A percentile compares a stretch with the other conserved stretches of the same genome.
Conservation (phyloP, 2,329 filamentous ascomycete species). For the Incumbomyces delicatus region DNA sequence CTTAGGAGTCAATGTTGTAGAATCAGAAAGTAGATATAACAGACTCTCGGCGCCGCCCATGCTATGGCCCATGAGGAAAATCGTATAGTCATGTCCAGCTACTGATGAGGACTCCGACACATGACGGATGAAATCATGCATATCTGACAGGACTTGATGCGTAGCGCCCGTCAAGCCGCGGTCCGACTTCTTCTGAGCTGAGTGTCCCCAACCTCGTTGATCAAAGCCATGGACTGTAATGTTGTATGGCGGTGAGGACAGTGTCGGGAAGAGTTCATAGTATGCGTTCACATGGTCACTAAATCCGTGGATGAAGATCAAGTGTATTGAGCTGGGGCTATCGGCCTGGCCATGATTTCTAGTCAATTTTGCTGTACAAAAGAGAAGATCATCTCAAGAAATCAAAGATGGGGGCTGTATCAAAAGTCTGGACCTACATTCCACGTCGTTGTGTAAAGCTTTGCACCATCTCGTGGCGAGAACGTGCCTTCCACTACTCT, state of each 20-base stretch:
- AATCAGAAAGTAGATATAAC: conserved; percentile 39
- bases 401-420: too few relatives aligned
- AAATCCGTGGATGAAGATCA: conserved; percentile 83
- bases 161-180: conserved; percentile 67
- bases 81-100: conserved; percentile 37
- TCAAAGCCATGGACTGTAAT: conserved; percentile 73
- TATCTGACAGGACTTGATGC: conserved; percentile 60
- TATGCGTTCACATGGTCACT: conserved; percentile 52
- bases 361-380: conserved; percentile 8
- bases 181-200: conserved; percentile 43
- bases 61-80: conserved; percentile 82
- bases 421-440: conserved; percentile 34
- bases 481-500: conserved; percentile 44
- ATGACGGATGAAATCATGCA: conserved; percentile 61
- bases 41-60: conserved; percentile 80
- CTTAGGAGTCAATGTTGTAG: conserved; percentile 27
- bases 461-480: conserved; percentile 41
- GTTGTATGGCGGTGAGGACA: conserved; percentile 52
- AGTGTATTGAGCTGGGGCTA: conserved; percentile 52
- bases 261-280: conserved; percentile 58
- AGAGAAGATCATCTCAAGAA: neutral
- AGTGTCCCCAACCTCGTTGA: conserved; percentile 80
- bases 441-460: conserved; percentile 55
- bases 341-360: conserved; percentile 10
- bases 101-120: conserved; percentile 34